These are phyloP conservation scores for Thalia dealbata DNA, from an alignment of 176 grass and related monocot genomes.

Conservation along the genomic window DNA sequence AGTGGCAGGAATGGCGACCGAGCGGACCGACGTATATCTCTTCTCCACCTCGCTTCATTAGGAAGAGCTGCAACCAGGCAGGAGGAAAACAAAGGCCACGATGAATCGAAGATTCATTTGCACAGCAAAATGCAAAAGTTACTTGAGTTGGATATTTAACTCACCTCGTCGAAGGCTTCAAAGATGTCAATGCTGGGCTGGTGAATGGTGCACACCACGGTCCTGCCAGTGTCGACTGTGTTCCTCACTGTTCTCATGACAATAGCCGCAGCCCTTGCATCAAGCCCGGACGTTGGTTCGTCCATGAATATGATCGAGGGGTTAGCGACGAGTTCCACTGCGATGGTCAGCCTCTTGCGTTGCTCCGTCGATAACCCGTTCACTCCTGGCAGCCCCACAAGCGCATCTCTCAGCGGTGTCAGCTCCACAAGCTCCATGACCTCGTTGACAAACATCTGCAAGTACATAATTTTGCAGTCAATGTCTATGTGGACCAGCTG, in stretches of 20 bases:
- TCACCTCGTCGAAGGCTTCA: conserved; percentile 94
- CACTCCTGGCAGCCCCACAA: conserved; percentile 71
- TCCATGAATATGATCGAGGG: conserved; percentile 93
- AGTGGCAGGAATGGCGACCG: conserved; percentile 51
- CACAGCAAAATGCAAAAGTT: conserved; percentile 5
- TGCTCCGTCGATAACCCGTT: conserved; percentile 84
- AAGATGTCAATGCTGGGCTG: conserved; percentile 96
- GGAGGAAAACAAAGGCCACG: conserved; percentile 8
- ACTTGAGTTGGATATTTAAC: background rate
- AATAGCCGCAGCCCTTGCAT: conserved; percentile 83
- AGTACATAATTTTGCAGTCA: background rate
- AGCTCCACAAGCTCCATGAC: conserved; percentile 94
- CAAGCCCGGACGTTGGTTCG: conserved; percentile 81
- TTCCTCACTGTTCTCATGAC: conserved; percentile 89
- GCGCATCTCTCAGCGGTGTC: conserved; percentile 42
- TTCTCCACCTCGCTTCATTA: conserved; percentile 85
- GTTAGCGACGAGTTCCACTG: conserved; percentile 84
- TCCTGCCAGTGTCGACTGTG: conserved; percentile 73
- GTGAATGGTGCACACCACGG: conserved; percentile 91
- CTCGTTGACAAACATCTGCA: conserved; percentile 71
- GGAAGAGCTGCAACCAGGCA: conserved; percentile 53
- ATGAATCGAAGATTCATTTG: background rate
- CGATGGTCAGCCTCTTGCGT: conserved; percentile 78
- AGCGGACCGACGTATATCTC: conserved; percentile 88
- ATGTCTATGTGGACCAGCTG: background rate